A percentile compares a stretch with the other conserved stretches of the same genome.
phyloP scores from a whole-genome alignment of 305 asterid species.

The Fraxinus platypoda region DNA sequence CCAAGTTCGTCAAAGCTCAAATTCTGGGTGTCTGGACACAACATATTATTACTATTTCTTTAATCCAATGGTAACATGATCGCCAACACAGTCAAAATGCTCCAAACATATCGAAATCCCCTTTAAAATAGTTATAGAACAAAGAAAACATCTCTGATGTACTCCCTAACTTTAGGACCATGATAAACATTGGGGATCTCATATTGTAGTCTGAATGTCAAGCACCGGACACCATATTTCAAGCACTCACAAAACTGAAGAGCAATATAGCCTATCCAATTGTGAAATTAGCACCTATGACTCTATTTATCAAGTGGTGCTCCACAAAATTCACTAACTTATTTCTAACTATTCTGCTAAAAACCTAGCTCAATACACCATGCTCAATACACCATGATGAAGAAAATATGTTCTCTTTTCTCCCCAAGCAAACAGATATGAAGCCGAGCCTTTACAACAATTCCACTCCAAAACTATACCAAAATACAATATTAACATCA shows the following conservation, averaged over 20 bases:
- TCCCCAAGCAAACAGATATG: not conserved
- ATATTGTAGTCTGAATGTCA: not conserved
- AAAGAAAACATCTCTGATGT: not conserved
- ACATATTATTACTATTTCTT: not conserved
- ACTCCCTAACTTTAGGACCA: not conserved
- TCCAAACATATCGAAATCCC: not conserved
- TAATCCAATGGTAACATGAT: not conserved
- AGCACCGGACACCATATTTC: not conserved
- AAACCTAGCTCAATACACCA: constrained; percentile 16
- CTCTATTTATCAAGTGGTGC: not conserved
- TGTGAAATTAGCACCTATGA: not conserved
- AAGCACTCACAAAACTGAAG: not conserved
- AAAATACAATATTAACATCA: not conserved
- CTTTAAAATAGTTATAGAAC: not conserved
- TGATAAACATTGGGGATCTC: not conserved
- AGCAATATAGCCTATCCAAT: not conserved
- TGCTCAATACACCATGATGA: constrained; percentile 16
- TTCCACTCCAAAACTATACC: not conserved
- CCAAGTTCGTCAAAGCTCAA: not conserved
- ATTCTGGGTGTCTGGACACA: not conserved
- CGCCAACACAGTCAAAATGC: not conserved
- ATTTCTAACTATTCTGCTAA: not conserved
- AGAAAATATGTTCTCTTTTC: not conserved
- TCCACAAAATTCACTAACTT: not conserved
- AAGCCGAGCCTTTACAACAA: not conserved